Percentiles rank a stretch among this genome's conserved stretches.
phyloP scores from a whole-genome alignment of 1,284 basidiomycete genomes.

The Trichosporon coremiiforme region DNA sequence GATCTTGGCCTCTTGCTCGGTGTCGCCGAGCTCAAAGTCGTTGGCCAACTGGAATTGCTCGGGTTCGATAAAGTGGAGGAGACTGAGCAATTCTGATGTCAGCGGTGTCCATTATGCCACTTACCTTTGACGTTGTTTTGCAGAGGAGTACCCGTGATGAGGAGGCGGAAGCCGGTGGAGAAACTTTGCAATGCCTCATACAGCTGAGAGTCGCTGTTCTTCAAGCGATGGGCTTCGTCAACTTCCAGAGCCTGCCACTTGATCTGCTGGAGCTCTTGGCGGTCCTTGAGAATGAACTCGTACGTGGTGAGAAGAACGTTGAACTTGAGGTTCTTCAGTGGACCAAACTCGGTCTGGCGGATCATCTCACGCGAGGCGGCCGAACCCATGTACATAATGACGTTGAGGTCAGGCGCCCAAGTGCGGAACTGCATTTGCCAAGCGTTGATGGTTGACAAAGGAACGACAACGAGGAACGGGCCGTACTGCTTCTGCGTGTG shows the following conservation, averaged over 20 bases:
- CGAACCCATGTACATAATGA: constrained; percentile 94
- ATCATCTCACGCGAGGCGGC: constrained; percentile 86
- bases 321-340: constrained; percentile 79
- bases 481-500: constrained; percentile 92
- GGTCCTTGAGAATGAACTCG: constrained; percentile 90
- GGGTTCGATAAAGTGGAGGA: constrained; percentile 99
- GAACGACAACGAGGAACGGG: constrained; percentile 96
- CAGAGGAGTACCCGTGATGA: constrained; percentile 98
- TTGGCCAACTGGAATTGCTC: constrained; percentile 88
- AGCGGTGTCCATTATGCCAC: constrained; percentile 46
- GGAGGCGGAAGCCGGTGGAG: constrained; percentile 83
- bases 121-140: constrained; percentile 98
- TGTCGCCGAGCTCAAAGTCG: constrained; percentile 92
- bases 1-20: constrained; percentile 91
- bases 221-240: constrained; percentile 97
- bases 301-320: constrained; percentile 98
- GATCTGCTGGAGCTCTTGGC: constrained; percentile 84
- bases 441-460: constrained; percentile 94
- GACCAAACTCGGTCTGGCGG: constrained; percentile 87
- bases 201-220: constrained; percentile 96
- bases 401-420: constrained; percentile 97
- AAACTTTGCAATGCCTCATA: constrained; percentile 93
- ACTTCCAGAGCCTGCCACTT: constrained; percentile 97
- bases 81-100: constrained; percentile 77
- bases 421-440: constrained; percentile 95